Percentiles rank a stretch among this genome's conserved stretches.
phyloP scores from a whole-genome alignment of 164 flowering plant genomes.

The Paratinospora sagittata region DNA sequence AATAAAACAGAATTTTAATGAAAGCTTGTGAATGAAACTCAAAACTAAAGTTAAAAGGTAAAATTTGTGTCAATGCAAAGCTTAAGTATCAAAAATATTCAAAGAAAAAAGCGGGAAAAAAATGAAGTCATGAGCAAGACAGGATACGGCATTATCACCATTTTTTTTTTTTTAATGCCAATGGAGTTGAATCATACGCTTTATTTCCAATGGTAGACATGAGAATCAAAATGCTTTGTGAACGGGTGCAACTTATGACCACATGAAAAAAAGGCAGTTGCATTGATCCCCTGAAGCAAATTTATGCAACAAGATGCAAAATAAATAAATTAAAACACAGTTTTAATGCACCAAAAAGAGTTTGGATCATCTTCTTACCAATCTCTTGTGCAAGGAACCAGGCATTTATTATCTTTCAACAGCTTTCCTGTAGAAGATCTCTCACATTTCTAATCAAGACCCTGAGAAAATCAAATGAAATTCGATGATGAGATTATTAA shows the following conservation, averaged over 20 bases:
- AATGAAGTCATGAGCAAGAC: too few species aligned
- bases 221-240: neutral
- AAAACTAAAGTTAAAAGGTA: too few species aligned
- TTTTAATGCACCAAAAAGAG: neutral
- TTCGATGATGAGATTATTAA: neutral
- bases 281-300: neutral
- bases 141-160: too few species aligned
- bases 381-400: neutral
- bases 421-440: neutral
- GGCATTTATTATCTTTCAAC: neutral
- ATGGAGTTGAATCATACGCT: too few species aligned
- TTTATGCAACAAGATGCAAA: slow-evolving; percentile 3
- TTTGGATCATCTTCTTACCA: slow-evolving; percentile 2
- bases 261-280: neutral
- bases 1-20: too few species aligned
- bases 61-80: too few species aligned
- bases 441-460: neutral
- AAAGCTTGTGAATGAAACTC: too few species aligned
- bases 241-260: neutral
- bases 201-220: neutral
- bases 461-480: slow-evolving; percentile 6
- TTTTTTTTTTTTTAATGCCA: too few species aligned
- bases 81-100: too few species aligned
- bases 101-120: too few species aligned
- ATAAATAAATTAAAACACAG: neutral